Evolutionary conservation across 2,329 filamentous ascomycete species (phyloP), one percentile per base, ranked within the genome.

Genomic region (Bipolaris bicolor): DNA sequence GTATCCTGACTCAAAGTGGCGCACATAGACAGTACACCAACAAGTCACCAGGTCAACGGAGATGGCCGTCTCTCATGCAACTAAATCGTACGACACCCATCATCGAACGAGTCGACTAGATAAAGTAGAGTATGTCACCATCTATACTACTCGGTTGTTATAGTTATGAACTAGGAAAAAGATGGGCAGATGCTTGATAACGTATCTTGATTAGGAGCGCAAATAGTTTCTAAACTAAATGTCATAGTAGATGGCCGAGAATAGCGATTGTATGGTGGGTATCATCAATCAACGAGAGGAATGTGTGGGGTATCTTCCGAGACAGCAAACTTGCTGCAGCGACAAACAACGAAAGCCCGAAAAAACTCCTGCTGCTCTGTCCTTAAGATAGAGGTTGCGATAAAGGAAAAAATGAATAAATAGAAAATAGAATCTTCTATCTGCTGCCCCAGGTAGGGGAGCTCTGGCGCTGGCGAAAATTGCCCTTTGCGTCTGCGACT

Each of bases 371-470:
- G 29, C 29, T 13, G 29, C 10, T 31, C 3, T 31, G 29, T 13
- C 11, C 29, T 31, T 31, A 31, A 10, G 29, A 31, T 9, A 13
- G 10, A 13, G 1, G 7, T 31, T 9, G 29, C 10, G 9, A 13
- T 18, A 18, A 16, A 20, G n/a, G 5, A 10, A 33, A 33, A 29
- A 18, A 29, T 16, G 3, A 29, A 18, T 44, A 24, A 26, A 43
- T 20, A 24, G 34, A 29, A 24, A 33, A 52, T 31, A 9, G 7
- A 26, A 39, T 24, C 47, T 20, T 55, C 60, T 68, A 76, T 66
- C 73, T 66, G 65, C 70, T 74, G n/a, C 73, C 73, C 72, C 72
- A 75, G 20, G 73, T 75, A 22, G 73, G 73, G 16, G 70, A 73
- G 52, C 70, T 70, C 48, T 74, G 67, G 16, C 73, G 67, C 65